A percentile compares a stretch with the other conserved stretches of the same genome.
Evolutionary conservation across 176 grass and related monocot species (phyloP).

Genomic region (Phoenix dactylifera): DNA sequence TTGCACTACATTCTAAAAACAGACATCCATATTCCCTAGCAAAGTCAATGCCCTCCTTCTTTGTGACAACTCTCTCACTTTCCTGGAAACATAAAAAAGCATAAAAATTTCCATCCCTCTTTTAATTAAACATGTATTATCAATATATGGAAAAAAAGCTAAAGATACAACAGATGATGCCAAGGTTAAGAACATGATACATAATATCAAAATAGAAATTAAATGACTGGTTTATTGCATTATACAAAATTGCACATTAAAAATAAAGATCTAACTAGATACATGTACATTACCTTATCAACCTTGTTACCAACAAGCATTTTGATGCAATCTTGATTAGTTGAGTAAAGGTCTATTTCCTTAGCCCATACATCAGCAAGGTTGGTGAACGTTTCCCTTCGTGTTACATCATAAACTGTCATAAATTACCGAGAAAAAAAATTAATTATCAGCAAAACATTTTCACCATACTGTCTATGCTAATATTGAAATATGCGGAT

Average conservation of each 20-base stretch:
- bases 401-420: slow-evolving; percentile 82
- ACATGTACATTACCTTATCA: slow-evolving; percentile 56
- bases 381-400: slow-evolving; percentile 84
- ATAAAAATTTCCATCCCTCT: too few relatives aligned
- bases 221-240: too few relatives aligned
- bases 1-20: slow-evolving; percentile 95
- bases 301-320: slow-evolving; percentile 99
- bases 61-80: slow-evolving; percentile 88
- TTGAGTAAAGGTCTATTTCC: slow-evolving; percentile 99
- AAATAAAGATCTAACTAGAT: not conserved
- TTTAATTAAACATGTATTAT: too few relatives aligned
- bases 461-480: too few relatives aligned
- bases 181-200: too few relatives aligned
- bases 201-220: too few relatives aligned
- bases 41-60: slow-evolving; percentile 93
- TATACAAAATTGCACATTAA: too few relatives aligned
- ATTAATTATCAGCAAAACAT: not conserved
- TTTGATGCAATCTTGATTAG: slow-evolving; percentile 97
- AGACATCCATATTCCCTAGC: slow-evolving; percentile 86
- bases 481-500: too few relatives aligned
- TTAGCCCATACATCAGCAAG: slow-evolving; percentile 94
- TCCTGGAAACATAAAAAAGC: slow-evolving; percentile 36
- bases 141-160: not conserved
- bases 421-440: slow-evolving; percentile 1
- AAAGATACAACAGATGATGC: not conserved